Conservation (phyloP, 2,329 filamentous ascomycete genomes). For the Chrysosphaeria jannelii region DNA sequence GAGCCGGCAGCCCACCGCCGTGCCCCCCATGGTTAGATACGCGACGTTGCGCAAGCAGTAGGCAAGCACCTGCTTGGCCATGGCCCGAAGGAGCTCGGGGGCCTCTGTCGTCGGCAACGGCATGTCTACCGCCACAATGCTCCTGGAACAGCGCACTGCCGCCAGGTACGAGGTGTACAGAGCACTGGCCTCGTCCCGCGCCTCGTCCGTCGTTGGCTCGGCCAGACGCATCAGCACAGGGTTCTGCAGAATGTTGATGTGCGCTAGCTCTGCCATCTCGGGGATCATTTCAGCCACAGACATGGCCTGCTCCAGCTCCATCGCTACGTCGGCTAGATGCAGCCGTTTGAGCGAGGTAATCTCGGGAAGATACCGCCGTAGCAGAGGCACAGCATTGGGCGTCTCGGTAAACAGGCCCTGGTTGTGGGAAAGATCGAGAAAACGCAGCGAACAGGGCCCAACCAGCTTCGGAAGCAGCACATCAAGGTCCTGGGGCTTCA, state of each 20-base stretch:
- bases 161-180: slow-evolving; percentile 77
- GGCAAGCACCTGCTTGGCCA: slow-evolving; percentile 81
- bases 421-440: slow-evolving; percentile 82
- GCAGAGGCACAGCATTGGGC: slow-evolving; percentile 40
- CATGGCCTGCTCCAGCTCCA: slow-evolving; percentile 71
- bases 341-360: slow-evolving; percentile 52
- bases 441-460: slow-evolving; percentile 43
- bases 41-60: slow-evolving; percentile 87
- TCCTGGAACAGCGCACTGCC: slow-evolving; percentile 54
- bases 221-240: slow-evolving; percentile 38
- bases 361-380: slow-evolving; percentile 56
- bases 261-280: slow-evolving; percentile 51
- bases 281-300: slow-evolving; percentile 72
- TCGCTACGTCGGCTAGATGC: slow-evolving; percentile 56
- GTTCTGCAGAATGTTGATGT: slow-evolving; percentile 71
- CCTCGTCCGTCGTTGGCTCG: slow-evolving; percentile 43
- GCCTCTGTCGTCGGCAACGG: slow-evolving; percentile 56
- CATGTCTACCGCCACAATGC: slow-evolving; percentile 70
- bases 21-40: slow-evolving; percentile 28
- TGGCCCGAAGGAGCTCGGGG: slow-evolving; percentile 72
- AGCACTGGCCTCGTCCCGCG: slow-evolving; percentile 79
- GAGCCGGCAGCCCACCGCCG: too few species aligned
- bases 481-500: slow-evolving; percentile 42
- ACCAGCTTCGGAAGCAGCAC: slow-evolving; percentile 45
- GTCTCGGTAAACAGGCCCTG: slow-evolving; percentile 43